Conservation (phyloP, 2,329 filamentous ascomycete genomes). For the Calonectria honghensis region DNA sequence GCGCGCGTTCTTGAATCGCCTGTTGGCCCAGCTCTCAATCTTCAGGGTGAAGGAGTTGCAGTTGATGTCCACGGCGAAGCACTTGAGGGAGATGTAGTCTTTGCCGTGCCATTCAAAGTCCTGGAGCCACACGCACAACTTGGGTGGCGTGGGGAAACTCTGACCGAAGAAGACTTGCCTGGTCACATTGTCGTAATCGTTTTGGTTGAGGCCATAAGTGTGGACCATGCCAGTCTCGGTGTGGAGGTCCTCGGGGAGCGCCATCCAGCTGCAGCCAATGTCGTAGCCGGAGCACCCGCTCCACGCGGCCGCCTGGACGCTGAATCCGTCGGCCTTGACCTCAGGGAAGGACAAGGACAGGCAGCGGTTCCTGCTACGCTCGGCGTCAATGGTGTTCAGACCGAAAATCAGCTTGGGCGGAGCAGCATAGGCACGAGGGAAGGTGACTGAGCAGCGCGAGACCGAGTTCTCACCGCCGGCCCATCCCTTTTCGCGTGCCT, state of each 20-base stretch:
- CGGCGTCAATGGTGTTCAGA: background rate
- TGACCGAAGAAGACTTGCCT: background rate
- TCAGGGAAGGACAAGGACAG: background rate
- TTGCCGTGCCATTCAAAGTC: background rate
- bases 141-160: constrained; percentile 12
- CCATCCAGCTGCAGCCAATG: constrained; percentile 6
- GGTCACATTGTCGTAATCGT: background rate
- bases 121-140: background rate
- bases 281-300: background rate
- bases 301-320: background rate
- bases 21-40: background rate
- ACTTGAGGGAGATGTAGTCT: background rate
- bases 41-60: background rate
- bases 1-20: background rate
- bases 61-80: background rate
- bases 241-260: background rate
- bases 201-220: background rate
- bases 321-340: constrained; percentile 2
- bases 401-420: background rate
- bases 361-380: background rate
- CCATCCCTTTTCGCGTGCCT: background rate
- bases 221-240: background rate
- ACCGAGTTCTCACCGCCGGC: background rate
- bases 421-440: background rate
- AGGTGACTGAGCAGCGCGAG: background rate